A percentile compares a stretch with the other conserved stretches of the same genome.
Conservation (phyloP, 768 basidiomycete species). For the Tephrocybe rancida region DNA sequence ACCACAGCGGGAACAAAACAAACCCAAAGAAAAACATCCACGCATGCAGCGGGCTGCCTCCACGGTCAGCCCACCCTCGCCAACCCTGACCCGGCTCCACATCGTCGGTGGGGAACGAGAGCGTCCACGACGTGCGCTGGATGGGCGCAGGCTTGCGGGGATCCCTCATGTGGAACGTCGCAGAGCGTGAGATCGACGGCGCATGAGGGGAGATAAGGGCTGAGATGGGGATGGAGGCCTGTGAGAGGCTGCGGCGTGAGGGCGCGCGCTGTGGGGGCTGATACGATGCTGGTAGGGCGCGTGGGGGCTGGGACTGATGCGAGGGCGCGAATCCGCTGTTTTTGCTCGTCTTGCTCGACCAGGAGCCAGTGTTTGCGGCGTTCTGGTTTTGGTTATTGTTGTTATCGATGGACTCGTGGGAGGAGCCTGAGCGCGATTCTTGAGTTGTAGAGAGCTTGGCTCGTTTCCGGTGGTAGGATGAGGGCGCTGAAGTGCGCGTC, state of each 20-base stretch:
- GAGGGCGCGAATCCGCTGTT: constrained; percentile 24
- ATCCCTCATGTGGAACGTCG: constrained; percentile 80
- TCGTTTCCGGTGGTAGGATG: constrained; percentile 74
- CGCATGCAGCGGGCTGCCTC: constrained; percentile 67
- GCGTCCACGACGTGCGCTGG: constrained; percentile 63
- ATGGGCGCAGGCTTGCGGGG: constrained; percentile 66
- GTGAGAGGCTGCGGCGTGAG: constrained; percentile 61
- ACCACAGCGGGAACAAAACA: constrained; percentile 67
- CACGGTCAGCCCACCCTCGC: constrained; percentile 43
- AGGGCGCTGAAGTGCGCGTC: constrained; percentile 56
- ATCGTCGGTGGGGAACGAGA: constrained; percentile 44
- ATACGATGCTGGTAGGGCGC: constrained; percentile 21
- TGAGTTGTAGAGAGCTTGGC: constrained; percentile 54
- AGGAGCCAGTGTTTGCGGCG: constrained; percentile 47
- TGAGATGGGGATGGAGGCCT: constrained; percentile 77
- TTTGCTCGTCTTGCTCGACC: constrained; percentile 44
- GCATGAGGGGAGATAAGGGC: constrained; percentile 80
- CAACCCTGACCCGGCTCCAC: constrained; percentile 33
- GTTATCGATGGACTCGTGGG: constrained; percentile 33
- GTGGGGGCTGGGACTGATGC: constrained; percentile 21
- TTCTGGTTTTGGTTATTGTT: constrained; percentile 27
- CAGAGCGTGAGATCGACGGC: constrained; percentile 63
- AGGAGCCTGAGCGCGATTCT: constrained; percentile 37
- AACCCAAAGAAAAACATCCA: constrained; percentile 84
- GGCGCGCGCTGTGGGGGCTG: constrained; percentile 29